Conservation (phyloP, 78 protist species). For the Dictyostelium purpureum region DNA sequence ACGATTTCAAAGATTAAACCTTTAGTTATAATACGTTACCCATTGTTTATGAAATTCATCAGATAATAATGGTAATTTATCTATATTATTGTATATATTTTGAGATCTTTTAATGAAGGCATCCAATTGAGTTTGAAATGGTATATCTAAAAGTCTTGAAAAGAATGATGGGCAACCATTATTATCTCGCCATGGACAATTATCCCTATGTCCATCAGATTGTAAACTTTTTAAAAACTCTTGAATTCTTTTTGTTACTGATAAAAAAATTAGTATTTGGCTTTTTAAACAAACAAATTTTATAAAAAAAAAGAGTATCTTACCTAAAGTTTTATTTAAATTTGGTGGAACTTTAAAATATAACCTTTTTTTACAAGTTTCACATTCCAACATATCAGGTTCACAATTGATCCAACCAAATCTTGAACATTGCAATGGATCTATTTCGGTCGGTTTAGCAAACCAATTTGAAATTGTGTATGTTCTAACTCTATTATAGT, state of each 20-base stretch:
- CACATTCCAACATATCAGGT: constrained; percentile 65
- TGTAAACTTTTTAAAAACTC: background rate
- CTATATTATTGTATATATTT: constrained; percentile 5
- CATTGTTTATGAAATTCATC: constrained; percentile 1
- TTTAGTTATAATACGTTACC: background rate
- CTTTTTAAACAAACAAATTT: too few species aligned
- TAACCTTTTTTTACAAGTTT: constrained; percentile 32
- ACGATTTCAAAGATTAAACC: background rate
- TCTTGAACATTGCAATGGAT: constrained; percentile 64
- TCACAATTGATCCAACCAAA: constrained; percentile 79
- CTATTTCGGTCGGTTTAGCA: constrained; percentile 50
- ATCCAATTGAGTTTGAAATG: constrained; percentile 31
- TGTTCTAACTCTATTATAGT: constrained; percentile 36
- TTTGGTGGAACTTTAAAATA: constrained; percentile 24
- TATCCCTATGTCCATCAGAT: constrained; percentile 45
- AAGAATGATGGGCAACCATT: constrained; percentile 69
- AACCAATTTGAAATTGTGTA: constrained; percentile 50
- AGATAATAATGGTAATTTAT: constrained; percentile 4
- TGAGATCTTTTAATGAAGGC: constrained; percentile 13
- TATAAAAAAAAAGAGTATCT: background rate
- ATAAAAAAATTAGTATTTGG: too few species aligned
- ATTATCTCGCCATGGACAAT: constrained; percentile 71
- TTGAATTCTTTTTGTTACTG: constrained; percentile 6
- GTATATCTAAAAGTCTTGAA: constrained; percentile 35
- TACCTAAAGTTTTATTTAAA: background rate